phyloP scores from a whole-genome alignment of 108 stramenopile genomes.

The Skeletonema tropicum region DNA sequence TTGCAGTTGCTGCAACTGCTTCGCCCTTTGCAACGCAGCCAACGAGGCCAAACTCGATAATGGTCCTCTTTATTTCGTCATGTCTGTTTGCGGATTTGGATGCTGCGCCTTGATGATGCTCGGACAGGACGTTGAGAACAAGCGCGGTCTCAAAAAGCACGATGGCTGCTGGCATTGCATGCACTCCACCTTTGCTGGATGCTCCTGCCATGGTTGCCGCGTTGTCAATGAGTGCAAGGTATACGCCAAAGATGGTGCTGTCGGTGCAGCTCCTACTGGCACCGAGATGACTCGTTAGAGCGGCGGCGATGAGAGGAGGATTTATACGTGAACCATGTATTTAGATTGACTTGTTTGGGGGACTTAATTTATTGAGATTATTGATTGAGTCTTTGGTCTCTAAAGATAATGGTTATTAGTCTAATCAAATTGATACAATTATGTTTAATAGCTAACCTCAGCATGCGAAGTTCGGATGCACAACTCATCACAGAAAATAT shows the following conservation, averaged over 20 bases:
- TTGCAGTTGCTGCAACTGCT: constrained; percentile 18
- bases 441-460: no score
- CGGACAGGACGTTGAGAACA: constrained; percentile 24
- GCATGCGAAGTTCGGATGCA: no score
- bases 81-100: constrained; percentile 12
- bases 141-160: constrained; percentile 20
- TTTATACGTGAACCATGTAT: neutral
- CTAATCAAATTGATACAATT: no score
- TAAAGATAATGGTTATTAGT: no score
- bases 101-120: constrained; percentile 19
- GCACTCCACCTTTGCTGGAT: constrained; percentile 7
- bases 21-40: constrained; percentile 21
- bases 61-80: constrained; percentile 10
- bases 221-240: constrained; percentile 34
- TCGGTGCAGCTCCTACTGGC: constrained; percentile 16
- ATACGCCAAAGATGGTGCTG: constrained; percentile 14
- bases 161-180: constrained; percentile 26
- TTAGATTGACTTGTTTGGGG: no score
- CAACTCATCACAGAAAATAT: constrained; percentile 33
- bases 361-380: neutral
- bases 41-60: constrained; percentile 12
- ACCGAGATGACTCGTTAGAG: constrained; percentile 18
- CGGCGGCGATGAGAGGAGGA: neutral
- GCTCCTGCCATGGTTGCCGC: constrained; percentile 22
- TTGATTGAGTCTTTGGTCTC: neutral